Percentiles rank a stretch among this genome's conserved stretches.
phyloP scores from a whole-genome alignment of 2,329 filamentous ascomycete genomes.

The Pseudogymnoascus sp. region DNA sequence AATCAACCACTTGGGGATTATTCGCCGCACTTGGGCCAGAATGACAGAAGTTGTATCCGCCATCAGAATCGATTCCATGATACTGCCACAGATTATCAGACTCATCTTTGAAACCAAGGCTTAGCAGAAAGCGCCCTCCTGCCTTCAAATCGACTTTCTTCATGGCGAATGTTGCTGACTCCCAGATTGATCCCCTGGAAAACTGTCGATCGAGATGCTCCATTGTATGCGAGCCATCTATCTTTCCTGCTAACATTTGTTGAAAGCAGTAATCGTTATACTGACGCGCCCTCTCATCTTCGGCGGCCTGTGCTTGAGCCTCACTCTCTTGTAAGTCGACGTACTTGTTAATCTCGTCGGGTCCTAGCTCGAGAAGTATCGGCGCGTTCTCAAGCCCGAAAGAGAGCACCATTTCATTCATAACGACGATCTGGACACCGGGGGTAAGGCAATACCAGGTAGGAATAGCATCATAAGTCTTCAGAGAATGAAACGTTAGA shows the following conservation, averaged over 20 bases:
- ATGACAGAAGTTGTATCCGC: neutral
- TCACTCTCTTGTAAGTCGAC: neutral
- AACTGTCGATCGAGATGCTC: neutral
- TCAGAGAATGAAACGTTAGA: neutral
- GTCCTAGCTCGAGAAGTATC: neutral
- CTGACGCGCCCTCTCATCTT: neutral
- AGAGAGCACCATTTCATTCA: neutral
- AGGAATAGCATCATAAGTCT: neutral
- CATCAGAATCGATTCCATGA: neutral
- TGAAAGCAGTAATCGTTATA: neutral
- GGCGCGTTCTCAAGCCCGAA: neutral
- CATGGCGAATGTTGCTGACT: neutral
- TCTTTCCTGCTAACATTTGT: neutral
- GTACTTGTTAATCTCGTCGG: neutral
- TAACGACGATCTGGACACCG: neutral
- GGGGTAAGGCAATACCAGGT: neutral
- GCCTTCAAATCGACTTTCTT: neutral
- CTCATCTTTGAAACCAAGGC: neutral
- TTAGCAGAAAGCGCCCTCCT: neutral
- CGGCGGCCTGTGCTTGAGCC: neutral
- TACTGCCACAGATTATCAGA: neutral
- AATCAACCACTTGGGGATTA: neutral
- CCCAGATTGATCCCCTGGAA: constrained; percentile 3
- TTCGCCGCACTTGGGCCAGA: neutral
- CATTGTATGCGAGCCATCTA: neutral